A percentile compares a stretch with the other conserved stretches of the same genome.
Evolutionary conservation across 352 stramenopile species (phyloP).

Genomic region (Pythium angustatum): DNA sequence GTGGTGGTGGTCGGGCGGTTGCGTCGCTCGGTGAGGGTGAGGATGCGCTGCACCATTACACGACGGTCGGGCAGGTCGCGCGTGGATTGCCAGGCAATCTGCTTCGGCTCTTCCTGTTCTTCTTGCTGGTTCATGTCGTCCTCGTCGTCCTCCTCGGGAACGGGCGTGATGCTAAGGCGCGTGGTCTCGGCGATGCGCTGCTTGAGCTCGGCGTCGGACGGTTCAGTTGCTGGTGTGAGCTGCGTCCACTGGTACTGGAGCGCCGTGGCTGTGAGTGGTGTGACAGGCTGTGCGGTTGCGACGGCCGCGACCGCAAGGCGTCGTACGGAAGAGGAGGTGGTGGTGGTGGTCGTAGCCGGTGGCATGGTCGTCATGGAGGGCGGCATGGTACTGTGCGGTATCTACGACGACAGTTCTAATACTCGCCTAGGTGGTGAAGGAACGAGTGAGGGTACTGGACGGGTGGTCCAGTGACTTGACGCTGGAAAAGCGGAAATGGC

Average conservation of each 20-base stretch:
- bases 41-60: constrained; percentile 70
- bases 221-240: constrained; percentile 11
- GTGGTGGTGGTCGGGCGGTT: constrained; percentile 3
- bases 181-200: constrained; percentile 16
- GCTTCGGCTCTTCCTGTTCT: constrained; percentile 23
- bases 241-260: constrained; percentile 35
- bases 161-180: constrained; percentile 22
- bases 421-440: neutral
- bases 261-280: constrained; percentile 24
- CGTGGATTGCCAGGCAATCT: constrained; percentile 49
- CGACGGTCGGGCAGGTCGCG: constrained; percentile 63
- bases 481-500: constrained; percentile 28
- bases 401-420: too few species aligned
- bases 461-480: constrained; percentile 20
- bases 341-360: neutral
- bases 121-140: neutral
- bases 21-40: constrained; percentile 53
- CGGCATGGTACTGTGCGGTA: constrained; percentile 6
- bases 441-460: constrained; percentile 23
- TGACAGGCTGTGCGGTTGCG: constrained; percentile 20
- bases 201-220: constrained; percentile 29
- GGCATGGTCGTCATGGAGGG: neutral
- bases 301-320: constrained; percentile 15
- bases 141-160: constrained; percentile 19
- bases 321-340: neutral